Conservation (phyloP, 2,329 filamentous ascomycete species). For the Fusarium buharicum region DNA sequence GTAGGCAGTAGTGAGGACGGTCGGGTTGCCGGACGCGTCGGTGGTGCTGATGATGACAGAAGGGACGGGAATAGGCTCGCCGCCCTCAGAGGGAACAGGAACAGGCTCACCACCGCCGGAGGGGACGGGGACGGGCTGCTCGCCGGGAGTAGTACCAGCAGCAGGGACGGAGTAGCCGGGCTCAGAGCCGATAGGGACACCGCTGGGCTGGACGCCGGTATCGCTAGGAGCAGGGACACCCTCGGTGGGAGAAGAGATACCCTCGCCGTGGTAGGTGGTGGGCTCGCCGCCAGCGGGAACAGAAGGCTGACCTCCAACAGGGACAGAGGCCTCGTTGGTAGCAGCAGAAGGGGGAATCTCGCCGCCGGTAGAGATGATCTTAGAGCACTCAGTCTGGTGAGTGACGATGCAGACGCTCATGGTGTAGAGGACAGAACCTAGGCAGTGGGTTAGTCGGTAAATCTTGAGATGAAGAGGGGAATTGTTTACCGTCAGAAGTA, state of each 20-base stretch:
- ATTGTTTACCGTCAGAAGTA: constrained; percentile 48
- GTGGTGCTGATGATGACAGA: constrained; percentile 38
- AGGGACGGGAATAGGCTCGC: constrained; percentile 14
- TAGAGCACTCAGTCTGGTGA: constrained; percentile 49
- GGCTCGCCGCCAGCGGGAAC: constrained; percentile 27
- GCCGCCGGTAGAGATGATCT: constrained; percentile 45
- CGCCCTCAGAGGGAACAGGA: constrained; percentile 22
- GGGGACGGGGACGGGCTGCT: constrained; percentile 17
- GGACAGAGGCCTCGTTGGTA: constrained; percentile 13
- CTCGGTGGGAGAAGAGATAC: constrained; percentile 19
- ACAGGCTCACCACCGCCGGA: constrained; percentile 23
- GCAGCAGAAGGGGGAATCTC: constrained; percentile 18
- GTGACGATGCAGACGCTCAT: constrained; percentile 53
- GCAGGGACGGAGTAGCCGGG: constrained; percentile 28
- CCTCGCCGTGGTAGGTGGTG: constrained; percentile 32
- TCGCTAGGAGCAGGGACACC: constrained; percentile 18
- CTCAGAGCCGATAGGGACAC: constrained; percentile 14
- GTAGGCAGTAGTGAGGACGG: constrained; percentile 35
- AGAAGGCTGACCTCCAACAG: constrained; percentile 23
- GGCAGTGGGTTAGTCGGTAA: neutral
- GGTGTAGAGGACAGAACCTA: constrained; percentile 50
- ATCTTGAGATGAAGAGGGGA: neutral
- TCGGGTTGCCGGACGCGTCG: constrained; percentile 29
- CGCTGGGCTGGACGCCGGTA: constrained; percentile 12
- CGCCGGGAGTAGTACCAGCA: constrained; percentile 13